Evolutionary conservation across 306 rosid species (phyloP).

Genomic region (Pyrus bretschneideri): DNA sequence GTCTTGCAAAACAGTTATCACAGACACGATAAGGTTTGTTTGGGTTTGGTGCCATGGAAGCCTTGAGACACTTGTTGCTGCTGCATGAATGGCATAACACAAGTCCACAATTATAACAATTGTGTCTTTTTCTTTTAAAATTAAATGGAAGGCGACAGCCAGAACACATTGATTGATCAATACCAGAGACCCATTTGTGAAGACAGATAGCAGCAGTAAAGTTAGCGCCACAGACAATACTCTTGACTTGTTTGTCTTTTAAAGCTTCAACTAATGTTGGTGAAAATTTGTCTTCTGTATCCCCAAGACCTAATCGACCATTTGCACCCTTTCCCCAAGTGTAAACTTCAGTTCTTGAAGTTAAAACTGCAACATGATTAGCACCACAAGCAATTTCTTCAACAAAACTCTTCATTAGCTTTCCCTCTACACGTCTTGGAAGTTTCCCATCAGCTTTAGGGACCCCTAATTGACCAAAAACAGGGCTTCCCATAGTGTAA

Average conservation of each 20-base stretch:
- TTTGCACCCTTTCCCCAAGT: conserved; percentile 99
- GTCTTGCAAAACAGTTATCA: conserved; percentile 72
- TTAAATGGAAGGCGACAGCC: conserved; percentile 87
- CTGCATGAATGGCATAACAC: conserved; percentile 92
- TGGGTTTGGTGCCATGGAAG: conserved; percentile 93
- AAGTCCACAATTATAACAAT: conserved; percentile 96
- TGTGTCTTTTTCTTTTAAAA: conserved; percentile 92
- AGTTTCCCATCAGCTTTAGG: conserved; percentile 78
- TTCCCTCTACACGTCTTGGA: conserved; percentile 75
- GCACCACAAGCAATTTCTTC: conserved; percentile 99
- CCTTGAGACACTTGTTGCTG: conserved; percentile 76
- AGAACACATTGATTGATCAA: conserved; percentile 89
- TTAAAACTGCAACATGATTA: conserved; percentile 84
- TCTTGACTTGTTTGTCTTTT: conserved; percentile 85
- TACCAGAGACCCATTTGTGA: conserved; percentile 88
- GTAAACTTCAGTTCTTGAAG: conserved; percentile 88
- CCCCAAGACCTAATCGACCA: conserved; percentile 96
- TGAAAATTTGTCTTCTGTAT: conserved; percentile 62
- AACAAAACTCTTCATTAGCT: conserved; percentile 61
- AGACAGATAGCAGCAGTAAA: conserved; percentile 90
- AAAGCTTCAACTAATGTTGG: conserved; percentile 85
- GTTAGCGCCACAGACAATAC: conserved; percentile 80
- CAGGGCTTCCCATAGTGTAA: conserved; percentile 92
- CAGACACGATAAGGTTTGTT: conserved; percentile 96
- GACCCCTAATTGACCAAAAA: conserved; percentile 85